Percentiles rank a stretch among this genome's conserved stretches.
Conservation (phyloP, 768 basidiomycete species). For the Lentinus tigrinus region DNA sequence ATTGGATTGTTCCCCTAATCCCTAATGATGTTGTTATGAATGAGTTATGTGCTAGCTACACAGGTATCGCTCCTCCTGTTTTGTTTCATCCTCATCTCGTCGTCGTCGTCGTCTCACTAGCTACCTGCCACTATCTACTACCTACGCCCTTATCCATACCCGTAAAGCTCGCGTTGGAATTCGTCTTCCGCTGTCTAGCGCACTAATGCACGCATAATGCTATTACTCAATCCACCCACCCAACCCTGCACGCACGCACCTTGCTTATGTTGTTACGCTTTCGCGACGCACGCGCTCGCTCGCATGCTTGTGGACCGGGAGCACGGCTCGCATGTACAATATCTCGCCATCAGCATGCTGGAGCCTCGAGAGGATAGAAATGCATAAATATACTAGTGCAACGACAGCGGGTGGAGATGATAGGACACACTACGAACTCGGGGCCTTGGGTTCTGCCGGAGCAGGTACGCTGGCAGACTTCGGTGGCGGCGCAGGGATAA, state of each 20-base stretch:
- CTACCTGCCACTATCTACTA: constrained; percentile 1
- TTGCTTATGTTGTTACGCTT: neutral
- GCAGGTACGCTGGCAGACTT: constrained; percentile 1
- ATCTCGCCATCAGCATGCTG: constrained; percentile 7
- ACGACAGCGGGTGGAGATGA: neutral
- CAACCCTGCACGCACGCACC: neutral
- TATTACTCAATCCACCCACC: neutral
- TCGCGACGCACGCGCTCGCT: too few relatives aligned
- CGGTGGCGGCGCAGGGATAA: constrained; percentile 48
- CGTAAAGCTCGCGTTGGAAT: constrained; percentile 11
- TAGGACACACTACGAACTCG: neutral
- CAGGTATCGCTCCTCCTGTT: neutral
- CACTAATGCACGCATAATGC: constrained; percentile 16
- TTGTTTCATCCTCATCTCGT: neutral
- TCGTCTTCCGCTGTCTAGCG: neutral
- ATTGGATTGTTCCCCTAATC: constrained; percentile 2
- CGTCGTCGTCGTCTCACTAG: neutral
- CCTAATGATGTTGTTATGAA: constrained; percentile 19
- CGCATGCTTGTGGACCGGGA: too few relatives aligned
- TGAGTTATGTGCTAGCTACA: constrained; percentile 20
- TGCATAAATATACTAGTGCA: constrained; percentile 14
- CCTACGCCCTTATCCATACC: constrained; percentile 6
- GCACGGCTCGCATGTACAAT: neutral
- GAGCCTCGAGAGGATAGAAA: neutral
- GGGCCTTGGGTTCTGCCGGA: neutral